Conservation (phyloP, 2,329 filamentous ascomycete genomes). For the Alternaria tenuissima region DNA sequence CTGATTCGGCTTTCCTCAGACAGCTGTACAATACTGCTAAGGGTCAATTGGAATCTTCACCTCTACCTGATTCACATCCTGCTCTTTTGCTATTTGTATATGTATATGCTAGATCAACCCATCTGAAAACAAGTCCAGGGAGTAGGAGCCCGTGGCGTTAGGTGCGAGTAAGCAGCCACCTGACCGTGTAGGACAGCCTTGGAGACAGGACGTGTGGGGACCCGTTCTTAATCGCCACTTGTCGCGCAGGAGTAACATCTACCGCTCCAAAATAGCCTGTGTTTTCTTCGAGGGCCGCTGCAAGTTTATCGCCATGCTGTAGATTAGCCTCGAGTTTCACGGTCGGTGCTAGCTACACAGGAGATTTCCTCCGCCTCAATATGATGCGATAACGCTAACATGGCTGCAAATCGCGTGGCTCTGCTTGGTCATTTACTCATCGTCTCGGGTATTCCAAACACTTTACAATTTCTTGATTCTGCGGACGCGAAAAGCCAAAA, state of each 20-base stretch:
- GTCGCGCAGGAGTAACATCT: not conserved
- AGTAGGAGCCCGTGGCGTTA: not conserved
- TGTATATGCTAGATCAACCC: not conserved
- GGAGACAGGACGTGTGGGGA: not conserved
- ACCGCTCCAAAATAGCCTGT: not conserved
- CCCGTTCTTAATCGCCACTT: not conserved
- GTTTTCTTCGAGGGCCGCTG: not conserved
- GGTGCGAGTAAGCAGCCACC: not conserved
- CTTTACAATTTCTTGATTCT: not conserved
- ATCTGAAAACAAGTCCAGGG: not conserved
- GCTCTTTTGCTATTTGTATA: not conserved
- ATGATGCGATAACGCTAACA: not conserved
- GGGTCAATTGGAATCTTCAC: not conserved
- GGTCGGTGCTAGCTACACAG: not conserved
- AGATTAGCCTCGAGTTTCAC: not conserved
- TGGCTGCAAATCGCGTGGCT: slow-evolving; percentile 1
- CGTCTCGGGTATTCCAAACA: not conserved
- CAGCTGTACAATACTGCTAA: not conserved
- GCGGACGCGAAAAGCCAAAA: not conserved
- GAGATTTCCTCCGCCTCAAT: not conserved
- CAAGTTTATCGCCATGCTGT: slow-evolving; percentile 1
- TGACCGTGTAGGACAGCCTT: not conserved
- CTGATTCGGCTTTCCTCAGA: not conserved
- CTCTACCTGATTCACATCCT: not conserved
- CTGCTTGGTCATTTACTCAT: not conserved